These are phyloP conservation scores for Castanopsis chinensis DNA, from an alignment of 306 rosid species.

Conservation along the genomic window DNA sequence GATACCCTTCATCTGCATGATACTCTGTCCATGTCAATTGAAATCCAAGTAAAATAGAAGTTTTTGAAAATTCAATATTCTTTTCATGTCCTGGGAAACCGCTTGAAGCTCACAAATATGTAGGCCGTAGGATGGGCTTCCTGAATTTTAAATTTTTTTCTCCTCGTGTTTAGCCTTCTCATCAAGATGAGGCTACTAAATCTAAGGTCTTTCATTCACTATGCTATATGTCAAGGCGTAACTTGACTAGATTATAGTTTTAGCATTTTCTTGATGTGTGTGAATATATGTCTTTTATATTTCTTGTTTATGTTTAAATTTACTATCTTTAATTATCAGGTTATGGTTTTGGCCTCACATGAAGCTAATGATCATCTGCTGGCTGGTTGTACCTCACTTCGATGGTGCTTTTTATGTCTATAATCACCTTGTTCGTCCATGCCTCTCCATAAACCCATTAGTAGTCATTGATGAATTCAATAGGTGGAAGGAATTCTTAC, in stretches of 20 bases:
- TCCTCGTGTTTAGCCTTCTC: neutral
- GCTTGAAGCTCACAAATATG: neutral
- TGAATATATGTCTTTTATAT: neutral
- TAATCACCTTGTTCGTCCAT: conserved; percentile 19
- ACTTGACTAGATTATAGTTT: neutral
- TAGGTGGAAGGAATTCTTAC: conserved; percentile 21
- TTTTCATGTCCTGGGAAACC: neutral
- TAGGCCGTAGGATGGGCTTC: neutral
- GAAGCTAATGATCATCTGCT: conserved; percentile 45
- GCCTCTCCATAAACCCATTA: conserved; percentile 18
- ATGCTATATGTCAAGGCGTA: too few species aligned
- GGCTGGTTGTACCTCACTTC: conserved; percentile 46
- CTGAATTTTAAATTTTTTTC: neutral
- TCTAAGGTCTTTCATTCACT: neutral
- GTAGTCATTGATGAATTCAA: conserved; percentile 14
- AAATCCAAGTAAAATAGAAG: neutral
- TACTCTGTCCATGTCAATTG: neutral
- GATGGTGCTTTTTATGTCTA: conserved; percentile 50
- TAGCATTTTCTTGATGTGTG: neutral
- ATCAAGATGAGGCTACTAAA: neutral
- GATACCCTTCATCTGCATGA: too few species aligned
- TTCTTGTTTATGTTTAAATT: conserved; percentile 4
- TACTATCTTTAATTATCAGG: conserved; percentile 34
- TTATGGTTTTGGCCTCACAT: conserved; percentile 44
- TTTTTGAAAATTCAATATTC: neutral